These are phyloP conservation scores for Periglandula ipomoeae DNA, from an alignment of 2,329 filamentous ascomycete genomes.

Conservation along the genomic window DNA sequence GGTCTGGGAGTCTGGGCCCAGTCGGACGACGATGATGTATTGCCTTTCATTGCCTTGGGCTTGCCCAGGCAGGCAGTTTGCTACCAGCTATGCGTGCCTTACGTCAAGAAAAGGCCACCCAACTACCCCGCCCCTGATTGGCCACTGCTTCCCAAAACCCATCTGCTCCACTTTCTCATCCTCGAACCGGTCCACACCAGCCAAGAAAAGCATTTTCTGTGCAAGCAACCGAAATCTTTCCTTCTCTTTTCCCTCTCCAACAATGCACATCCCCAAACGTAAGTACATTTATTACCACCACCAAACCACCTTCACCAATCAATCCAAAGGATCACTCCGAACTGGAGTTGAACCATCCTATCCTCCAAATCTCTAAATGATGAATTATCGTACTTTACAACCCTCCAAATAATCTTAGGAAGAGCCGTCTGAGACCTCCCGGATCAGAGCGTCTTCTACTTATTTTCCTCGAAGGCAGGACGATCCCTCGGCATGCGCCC, in stretches of 20 bases:
- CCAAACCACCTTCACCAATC: too few species aligned
- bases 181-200: not conserved
- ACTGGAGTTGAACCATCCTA: too few species aligned
- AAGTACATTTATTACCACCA: too few species aligned
- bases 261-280: not conserved
- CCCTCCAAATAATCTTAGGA: slow-evolving; percentile 31
- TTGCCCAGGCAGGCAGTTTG: too few species aligned
- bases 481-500: slow-evolving; percentile 12
- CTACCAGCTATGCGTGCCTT: not conserved
- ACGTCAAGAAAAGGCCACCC: not conserved
- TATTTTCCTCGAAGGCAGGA: slow-evolving; percentile 3
- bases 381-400: slow-evolving; percentile 29
- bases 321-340: too few species aligned
- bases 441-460: slow-evolving; percentile 9
- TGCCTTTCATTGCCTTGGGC: too few species aligned
- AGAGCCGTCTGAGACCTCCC: slow-evolving; percentile 37
- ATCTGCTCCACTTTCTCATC: not conserved
- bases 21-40: not conserved
- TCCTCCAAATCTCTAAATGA: slow-evolving; percentile 23
- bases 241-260: not conserved
- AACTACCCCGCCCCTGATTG: not conserved
- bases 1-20: not conserved
- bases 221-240: not conserved
- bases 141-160: not conserved
- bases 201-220: not conserved